Base-by-base conservation (phyloP, 1,284 basidiomycete species). In the Xerocomus nothofagi region DNA sequence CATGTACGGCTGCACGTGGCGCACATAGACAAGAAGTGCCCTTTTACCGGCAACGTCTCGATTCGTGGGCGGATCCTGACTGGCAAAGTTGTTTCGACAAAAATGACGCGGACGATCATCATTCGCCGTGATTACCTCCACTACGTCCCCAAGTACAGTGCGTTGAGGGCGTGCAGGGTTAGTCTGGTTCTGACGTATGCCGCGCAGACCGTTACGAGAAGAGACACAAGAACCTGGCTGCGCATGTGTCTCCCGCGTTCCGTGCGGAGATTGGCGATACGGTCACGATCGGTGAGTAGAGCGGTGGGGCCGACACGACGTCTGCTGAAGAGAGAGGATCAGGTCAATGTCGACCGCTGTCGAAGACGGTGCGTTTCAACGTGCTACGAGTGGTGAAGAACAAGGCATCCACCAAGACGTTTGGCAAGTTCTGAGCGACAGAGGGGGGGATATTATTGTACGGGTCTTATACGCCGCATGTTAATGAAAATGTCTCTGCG, bases 301-400 rank as follows among this genome's bases (percentile, higher is more conserved):
- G n/a, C n/a, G 41, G 18, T 34, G 26, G 18, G 23, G 11, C 44
- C 20, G 24, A 36, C 3, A 33, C n/a, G 17, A 6, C 37, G 31
- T 33, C 38, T 6, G 37, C 54, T 55, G 34, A 44, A 36, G 37
- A 6, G 44, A 36, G 37, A 6, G 44, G 27, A 23, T 1, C 24
- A 91, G 88, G 88, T 51, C 97, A 99, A 86, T 99, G 97, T 82
- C 91, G 97, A 70, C 97, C 97, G 65, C 78, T 99, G 68, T 99
- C 96, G 60, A 99, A 99, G 81, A 98, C 96, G 44, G 95, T 99
- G 63, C 91, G 96, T 50, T 98, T 98, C 88, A 98, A 98, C 76
- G 93, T 98, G 55, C 74, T 98, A 69, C 88, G 92, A 70, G 93
- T 97, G 72, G 71, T 84, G 60, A 91, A 87, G 84, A 94, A 75